phyloP scores from a whole-genome alignment of 2,329 filamentous ascomycete genomes.

The Colletotrichum sublineola region DNA sequence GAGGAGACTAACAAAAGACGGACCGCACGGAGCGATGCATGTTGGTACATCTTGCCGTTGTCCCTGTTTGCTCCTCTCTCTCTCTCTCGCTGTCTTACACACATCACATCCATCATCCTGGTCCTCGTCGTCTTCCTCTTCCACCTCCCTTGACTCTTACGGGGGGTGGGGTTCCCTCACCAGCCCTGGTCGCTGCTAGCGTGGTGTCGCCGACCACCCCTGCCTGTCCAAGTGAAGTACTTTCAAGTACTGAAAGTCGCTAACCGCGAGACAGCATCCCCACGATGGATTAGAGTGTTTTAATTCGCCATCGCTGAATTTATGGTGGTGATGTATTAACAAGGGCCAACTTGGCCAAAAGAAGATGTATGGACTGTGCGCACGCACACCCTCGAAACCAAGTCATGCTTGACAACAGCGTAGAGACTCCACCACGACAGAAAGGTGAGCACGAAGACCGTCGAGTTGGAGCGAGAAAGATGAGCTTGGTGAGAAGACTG shows the following conservation, averaged over 20 bases:
- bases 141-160: slow-evolving; percentile 9
- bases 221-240: slow-evolving; percentile 30
- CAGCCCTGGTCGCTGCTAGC: slow-evolving; percentile 40
- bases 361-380: slow-evolving; percentile 25
- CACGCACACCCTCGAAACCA: slow-evolving; percentile 28
- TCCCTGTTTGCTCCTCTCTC: slow-evolving; percentile 6
- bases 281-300: slow-evolving; percentile 16
- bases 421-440: slow-evolving; percentile 28
- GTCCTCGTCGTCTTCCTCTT: background rate
- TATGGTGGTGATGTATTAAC: slow-evolving; percentile 13
- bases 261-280: slow-evolving; percentile 25
- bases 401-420: slow-evolving; percentile 25
- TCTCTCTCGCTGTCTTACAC: background rate
- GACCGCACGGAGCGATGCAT: background rate
- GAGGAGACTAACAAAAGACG: slow-evolving; percentile 5
- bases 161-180: background rate
- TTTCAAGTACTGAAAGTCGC: slow-evolving; percentile 22
- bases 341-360: slow-evolving; percentile 15
- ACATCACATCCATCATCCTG: background rate
- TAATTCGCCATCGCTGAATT: slow-evolving; percentile 37
- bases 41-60: slow-evolving; percentile 20
- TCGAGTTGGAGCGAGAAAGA: slow-evolving; percentile 1
- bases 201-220: slow-evolving; percentile 23
- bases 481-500: slow-evolving; percentile 6
- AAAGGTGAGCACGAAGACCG: slow-evolving; percentile 3